Percentiles rank a stretch among this genome's conserved stretches.
phyloP scores from a whole-genome alignment of 2,329 filamentous ascomycete species.

The Hypoxylon rubiginosum region DNA sequence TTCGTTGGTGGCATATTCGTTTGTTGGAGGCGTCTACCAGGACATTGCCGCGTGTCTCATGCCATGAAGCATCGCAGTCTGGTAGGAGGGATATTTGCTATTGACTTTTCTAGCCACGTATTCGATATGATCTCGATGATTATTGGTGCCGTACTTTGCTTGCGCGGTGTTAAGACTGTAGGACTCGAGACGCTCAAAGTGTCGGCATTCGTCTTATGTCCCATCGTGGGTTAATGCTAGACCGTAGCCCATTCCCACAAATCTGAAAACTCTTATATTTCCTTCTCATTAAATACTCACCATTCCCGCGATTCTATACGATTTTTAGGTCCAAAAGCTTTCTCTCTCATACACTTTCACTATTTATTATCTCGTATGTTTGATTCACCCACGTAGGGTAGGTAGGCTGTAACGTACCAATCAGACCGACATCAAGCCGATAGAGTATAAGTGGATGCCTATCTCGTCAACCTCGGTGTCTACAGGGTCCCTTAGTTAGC shows the following conservation, averaged over 20 bases:
- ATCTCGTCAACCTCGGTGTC: slow-evolving; percentile 11
- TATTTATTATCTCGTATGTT: slow-evolving; percentile 6
- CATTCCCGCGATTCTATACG: neutral
- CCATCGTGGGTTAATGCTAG: neutral
- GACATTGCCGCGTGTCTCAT: neutral
- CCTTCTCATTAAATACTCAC: neutral
- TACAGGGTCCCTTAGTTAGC: neutral
- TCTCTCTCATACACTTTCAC: neutral
- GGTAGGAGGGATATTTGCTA: neutral
- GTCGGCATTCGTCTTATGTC: neutral
- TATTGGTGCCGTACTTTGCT: neutral
- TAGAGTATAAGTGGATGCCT: slow-evolving; percentile 23
- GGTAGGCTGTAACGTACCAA: slow-evolving; percentile 10
- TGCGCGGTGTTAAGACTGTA: no score
- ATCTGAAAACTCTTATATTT: no score
- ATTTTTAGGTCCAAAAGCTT: neutral
- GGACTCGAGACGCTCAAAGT: neutral
- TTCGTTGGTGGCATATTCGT: neutral
- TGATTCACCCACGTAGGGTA: slow-evolving; percentile 8
- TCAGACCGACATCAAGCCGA: slow-evolving; percentile 27
- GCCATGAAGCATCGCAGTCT: neutral
- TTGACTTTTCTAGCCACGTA: neutral
- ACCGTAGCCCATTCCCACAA: neutral
- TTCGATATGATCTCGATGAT: neutral
- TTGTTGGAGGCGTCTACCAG: neutral